Base-by-base conservation (phyloP, 352 stramenopile genomes). In the Phytopythium helicoides region DNA sequence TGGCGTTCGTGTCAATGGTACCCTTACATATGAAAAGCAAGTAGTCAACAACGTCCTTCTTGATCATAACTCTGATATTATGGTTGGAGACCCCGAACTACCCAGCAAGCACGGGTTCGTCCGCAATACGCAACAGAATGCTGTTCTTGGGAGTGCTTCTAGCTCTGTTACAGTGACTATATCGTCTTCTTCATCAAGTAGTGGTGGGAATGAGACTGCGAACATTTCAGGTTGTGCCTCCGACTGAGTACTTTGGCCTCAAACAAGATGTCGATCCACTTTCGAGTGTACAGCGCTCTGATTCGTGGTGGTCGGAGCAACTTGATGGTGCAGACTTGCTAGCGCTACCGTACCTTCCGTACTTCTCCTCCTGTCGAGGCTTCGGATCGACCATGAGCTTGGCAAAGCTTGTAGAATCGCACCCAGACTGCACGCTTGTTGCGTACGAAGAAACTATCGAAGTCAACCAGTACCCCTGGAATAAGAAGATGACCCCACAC, bases 301-400 rank as follows among this genome's bases (percentile, higher is more conserved):
- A 87, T 39, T 69, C 66, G 15, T 93, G 82, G 82, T 97, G 90
- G 90, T 64, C 64, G 18, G 68, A 87, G 12, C 75, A 96, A 31
- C 58, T 92, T 0, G 66, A 71, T 14, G 81, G 64, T 0, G 54
- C 65, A 3, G 62, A 74, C 2, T 96, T 92, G 45, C 60, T 98
- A n/a, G 82, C 75, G 6, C 68, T 98, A 19, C 89, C 95, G 2
- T 99, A 98, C 58, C 66, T 99, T 38, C 96, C 96, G 0, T 99
- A 96, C 64, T 97, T 99, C 39, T 98, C 88, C n/a, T 96, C 94
- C 33, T 99, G 95, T 53, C 74, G 92, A 15, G 94, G 91, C 7
- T 98, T 96, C 65, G 96, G 98, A 52, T 97, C 82, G 33, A 86
- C 98, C 56, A 90, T 98, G 49, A 89, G 74, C 49, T 77, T 98